These are phyloP conservation scores for Gracilaria gracilis DNA, from an alignment of 23 red algal genomes.

Conservation along the genomic window DNA sequence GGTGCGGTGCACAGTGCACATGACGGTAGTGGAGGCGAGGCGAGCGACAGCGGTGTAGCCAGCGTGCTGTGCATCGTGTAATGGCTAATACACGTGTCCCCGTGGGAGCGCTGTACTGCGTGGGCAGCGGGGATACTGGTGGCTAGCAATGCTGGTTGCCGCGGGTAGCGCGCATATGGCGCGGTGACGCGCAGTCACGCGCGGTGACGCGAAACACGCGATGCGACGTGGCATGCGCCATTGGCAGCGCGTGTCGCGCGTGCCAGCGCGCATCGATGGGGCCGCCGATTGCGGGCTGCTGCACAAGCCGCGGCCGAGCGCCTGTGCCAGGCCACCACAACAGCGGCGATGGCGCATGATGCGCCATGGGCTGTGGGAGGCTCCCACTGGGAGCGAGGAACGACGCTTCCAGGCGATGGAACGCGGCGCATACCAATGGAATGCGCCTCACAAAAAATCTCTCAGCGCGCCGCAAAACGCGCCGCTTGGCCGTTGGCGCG, in stretches of 20 bases:
- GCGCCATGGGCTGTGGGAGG: no score
- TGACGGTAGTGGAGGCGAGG: no score
- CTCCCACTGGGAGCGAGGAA: no score
- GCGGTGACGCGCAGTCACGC: not conserved
- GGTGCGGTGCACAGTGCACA: conserved; percentile 15
- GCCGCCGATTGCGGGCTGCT: no score
- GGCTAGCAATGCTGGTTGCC: not conserved
- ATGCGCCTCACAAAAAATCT: not conserved
- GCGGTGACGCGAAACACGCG: not conserved
- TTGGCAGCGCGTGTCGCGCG: not conserved
- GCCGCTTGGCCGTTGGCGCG: conserved; percentile 17
- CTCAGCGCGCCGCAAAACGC: not conserved
- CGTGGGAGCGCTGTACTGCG: not conserved
- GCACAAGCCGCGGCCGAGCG: no score
- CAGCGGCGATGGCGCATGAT: no score
- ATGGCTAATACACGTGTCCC: no score
- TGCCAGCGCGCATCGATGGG: not conserved
- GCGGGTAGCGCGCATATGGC: not conserved
- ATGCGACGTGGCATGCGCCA: conserved; percentile 21
- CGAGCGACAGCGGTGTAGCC: not conserved
- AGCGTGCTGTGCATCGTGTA: no score
- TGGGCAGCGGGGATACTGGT: not conserved
- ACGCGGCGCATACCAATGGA: not conserved
- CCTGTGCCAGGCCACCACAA: no score
- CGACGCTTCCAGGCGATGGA: not conserved